Evolutionary conservation across 768 basidiomycete species (phyloP).

Genomic region (Lyophyllum semitale): DNA sequence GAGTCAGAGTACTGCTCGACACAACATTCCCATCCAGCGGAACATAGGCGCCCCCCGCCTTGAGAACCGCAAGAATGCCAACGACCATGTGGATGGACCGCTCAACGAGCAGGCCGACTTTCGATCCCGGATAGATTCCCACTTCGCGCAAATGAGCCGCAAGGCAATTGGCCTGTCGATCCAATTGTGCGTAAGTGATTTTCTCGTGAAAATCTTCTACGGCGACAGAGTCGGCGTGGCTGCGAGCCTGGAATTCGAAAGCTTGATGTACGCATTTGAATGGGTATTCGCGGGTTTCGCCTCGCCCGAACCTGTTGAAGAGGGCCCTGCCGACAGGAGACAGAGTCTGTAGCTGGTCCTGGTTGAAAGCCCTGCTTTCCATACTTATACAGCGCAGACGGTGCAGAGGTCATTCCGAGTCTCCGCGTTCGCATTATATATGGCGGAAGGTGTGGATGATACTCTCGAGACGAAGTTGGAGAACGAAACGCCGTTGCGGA

Average conservation of each 20-base stretch:
- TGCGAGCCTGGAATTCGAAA: conserved; percentile 47
- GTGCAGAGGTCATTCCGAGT: conserved; percentile 2
- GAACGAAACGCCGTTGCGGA: conserved; percentile 5
- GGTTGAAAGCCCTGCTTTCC: conserved; percentile 16
- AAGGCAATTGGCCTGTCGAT: conserved; percentile 46
- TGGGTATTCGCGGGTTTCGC: conserved; percentile 33
- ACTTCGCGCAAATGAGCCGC: conserved; percentile 42
- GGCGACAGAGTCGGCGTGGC: conserved; percentile 43
- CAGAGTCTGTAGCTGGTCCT: conserved; percentile 24
- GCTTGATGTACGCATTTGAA: conserved; percentile 58
- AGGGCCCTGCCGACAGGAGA: conserved; percentile 41
- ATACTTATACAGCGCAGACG: conserved; percentile 3
- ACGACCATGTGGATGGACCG: conserved; percentile 55
- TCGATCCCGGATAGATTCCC: conserved; percentile 46
- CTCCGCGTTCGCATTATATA: conserved; percentile 7
- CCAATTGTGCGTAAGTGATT: conserved; percentile 53
- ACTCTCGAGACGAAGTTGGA: not conserved
- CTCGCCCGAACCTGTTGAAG: conserved; percentile 49
- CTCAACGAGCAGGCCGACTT: conserved; percentile 55
- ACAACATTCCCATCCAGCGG: conserved; percentile 59
- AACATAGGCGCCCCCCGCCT: conserved; percentile 59
- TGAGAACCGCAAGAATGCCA: conserved; percentile 54
- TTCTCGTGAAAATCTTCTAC: conserved; percentile 49
- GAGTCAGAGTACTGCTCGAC: conserved; percentile 50
- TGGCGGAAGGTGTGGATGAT: conserved; percentile 2